Percentiles rank a stretch among this genome's conserved stretches.
Evolutionary conservation across 257 asterid genomes (phyloP).

Genomic region (Penstemon eatonii): DNA sequence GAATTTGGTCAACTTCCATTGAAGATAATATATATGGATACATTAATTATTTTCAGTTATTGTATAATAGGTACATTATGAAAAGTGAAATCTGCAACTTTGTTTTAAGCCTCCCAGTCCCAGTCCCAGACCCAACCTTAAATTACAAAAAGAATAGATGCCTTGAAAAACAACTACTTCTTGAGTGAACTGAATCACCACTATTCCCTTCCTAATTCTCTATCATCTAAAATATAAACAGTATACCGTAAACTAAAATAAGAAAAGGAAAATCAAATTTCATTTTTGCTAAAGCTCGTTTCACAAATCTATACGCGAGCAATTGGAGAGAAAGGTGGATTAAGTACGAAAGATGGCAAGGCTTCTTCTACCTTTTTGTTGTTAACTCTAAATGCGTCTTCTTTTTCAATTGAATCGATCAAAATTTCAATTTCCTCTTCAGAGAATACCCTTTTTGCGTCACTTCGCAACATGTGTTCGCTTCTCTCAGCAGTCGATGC

Average conservation of each 20-base stretch:
- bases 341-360: conserved; percentile 60
- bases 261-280: neutral
- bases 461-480: conserved; percentile 44
- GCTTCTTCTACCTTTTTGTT: conserved; percentile 52
- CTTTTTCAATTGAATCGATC: conserved; percentile 52
- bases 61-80: conserved; percentile 20
- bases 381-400: conserved; percentile 44
- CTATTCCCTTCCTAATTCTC: conserved; percentile 31
- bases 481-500: conserved; percentile 31
- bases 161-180: conserved; percentile 21
- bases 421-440: conserved; percentile 56
- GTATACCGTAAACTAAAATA: conserved; percentile 20
- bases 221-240: conserved; percentile 36
- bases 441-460: conserved; percentile 53
- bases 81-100: neutral
- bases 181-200: neutral
- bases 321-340: conserved; percentile 93
- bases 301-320: conserved; percentile 57
- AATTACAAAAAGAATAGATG: conserved; percentile 34
- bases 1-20: no score
- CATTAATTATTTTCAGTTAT: conserved; percentile 16
- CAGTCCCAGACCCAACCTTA: conserved; percentile 17
- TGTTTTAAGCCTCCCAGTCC: neutral
- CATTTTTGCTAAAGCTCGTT: neutral
- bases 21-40: neutral